Evolutionary conservation across 805 yeast species (phyloP), one percentile per base, ranked within the genome.

Genomic region (Yamadazyma akitaensis): DNA sequence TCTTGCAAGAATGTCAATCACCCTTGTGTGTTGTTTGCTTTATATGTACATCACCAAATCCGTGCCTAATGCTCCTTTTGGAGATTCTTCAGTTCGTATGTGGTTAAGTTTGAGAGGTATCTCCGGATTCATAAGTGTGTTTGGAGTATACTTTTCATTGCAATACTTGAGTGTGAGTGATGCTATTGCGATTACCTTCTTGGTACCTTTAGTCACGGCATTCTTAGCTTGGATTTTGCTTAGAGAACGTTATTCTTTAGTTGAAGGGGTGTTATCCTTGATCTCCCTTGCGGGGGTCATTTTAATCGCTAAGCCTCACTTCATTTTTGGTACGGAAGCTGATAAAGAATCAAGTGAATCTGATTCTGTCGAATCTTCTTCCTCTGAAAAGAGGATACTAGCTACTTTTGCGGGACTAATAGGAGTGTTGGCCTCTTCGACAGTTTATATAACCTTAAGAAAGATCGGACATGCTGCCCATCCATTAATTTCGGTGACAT

Each of bases 391-490:
- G 33, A 68, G 91, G 49, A 59, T 83, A n/a, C 46, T 79, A 2
- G 96, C 92, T 0, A 75, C 86, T 0, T 53, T 68, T 12, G 78
- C 84, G 28, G 88, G 87, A 0, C 63, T 89, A 12, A 46, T 79
- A 7, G 90, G 95, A 8, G 84, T 84, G 10, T 55, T 79, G 31
- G 91, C 91, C 3, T 86, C 88, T 0, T 81, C 85, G 26, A 59
- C 72, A 5, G 91, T 88, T 8, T 83, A 81, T 65, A 81, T 88
- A 39, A 69, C 82, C 9, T 79, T 90, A 46, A 72, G 96, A 33
- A 81, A 78, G 51, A 85, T 91, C 33, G 96, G 96, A 19, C 78
- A 76, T 43, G 67, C 79, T 34, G 94, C 89, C 1, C 96, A 89
- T 63, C 89, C 97, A 0, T 70, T 90, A 21, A 62, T 89, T 36